Base-by-base conservation (phyloP, 257 asterid genomes). In the Solanum clarkiae region DNA sequence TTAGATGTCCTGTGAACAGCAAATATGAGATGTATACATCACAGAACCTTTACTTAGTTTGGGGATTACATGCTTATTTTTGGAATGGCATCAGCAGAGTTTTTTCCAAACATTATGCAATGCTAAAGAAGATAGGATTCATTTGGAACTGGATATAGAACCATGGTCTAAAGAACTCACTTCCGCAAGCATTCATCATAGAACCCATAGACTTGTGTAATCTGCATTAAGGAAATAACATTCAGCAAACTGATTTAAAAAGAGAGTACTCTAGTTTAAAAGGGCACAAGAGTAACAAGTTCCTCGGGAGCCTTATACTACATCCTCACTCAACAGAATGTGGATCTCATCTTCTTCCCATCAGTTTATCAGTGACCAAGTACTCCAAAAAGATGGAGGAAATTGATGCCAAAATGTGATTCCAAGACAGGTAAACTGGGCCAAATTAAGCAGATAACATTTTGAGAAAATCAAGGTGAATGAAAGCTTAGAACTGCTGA, bases 141-240 rank as follows among this genome's bases (percentile, higher is more conserved):
- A 81, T 36, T 60, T 45, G 79, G 62, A 36, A 16, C 83, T 36
- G 60, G 63, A 16, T 47, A 47, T 49, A 70, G 69, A 49, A 44
- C 84, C 20, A 66, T 14, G 82, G 56, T 54, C 15, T 80, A 56
- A 68, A 68, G 86, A 85, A 88, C 93, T 91, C 53, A 91, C 93
- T 91, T 91, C 84, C 93, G 85, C 86, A 91, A 80, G 87, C 93
- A 91, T 80, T 89, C 93, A 72, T 91, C 93, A 80, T 89, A 91
- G 86, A 91, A 91, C 62, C 93, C 93, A 88, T 89, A 91, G 59
- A 91, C 93, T 84, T 91, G 93, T 1, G 93, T 91, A 80, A 91
- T 91, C 93, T 91, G 93, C 92, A 88, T 69, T 51, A 69, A 68
- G 55, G 70, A 84, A 47, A 10, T 44, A 53, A 84, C 56, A 69